Percentiles rank a stretch among this genome's conserved stretches.
Evolutionary conservation across 2,329 filamentous ascomycete genomes (phyloP).

Genomic region (Colletotrichum sublineola): DNA sequence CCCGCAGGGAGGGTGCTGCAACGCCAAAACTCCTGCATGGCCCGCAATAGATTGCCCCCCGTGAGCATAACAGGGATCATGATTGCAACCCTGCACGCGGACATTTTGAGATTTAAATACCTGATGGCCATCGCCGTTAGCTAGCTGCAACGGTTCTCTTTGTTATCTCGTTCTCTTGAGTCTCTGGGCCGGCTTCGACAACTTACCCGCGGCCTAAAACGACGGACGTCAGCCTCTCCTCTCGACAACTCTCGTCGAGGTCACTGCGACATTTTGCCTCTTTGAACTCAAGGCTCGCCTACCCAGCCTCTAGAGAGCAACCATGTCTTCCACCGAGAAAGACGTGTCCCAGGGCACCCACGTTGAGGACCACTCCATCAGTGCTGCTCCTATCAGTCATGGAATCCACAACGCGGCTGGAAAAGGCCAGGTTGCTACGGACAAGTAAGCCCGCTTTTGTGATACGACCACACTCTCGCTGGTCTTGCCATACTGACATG

Average conservation of each 20-base stretch:
- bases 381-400: slow-evolving; percentile 20
- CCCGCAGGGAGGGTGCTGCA: slow-evolving; percentile 31
- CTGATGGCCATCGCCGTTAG: slow-evolving; percentile 1
- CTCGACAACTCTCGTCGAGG: background rate
- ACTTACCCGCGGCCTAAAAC: background rate
- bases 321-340: slow-evolving; percentile 37
- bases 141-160: too few species aligned
- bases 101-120: slow-evolving; percentile 10
- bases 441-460: slow-evolving; percentile 52
- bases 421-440: slow-evolving; percentile 60
- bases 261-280: background rate
- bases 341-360: slow-evolving; percentile 20
- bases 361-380: slow-evolving; percentile 36
- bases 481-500: background rate
- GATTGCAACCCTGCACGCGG: slow-evolving; percentile 3
- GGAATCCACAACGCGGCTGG: slow-evolving; percentile 53
- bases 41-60: background rate
- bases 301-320: too few species aligned
- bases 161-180: background rate
- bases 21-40: slow-evolving; percentile 23
- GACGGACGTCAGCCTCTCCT: background rate
- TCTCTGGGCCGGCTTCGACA: slow-evolving; percentile 3
- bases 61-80: background rate
- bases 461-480: rapidly evolving
- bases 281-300: background rate